phyloP scores from a whole-genome alignment of 2,329 filamentous ascomycete species.

The Mycosphaerella sp. region DNA sequence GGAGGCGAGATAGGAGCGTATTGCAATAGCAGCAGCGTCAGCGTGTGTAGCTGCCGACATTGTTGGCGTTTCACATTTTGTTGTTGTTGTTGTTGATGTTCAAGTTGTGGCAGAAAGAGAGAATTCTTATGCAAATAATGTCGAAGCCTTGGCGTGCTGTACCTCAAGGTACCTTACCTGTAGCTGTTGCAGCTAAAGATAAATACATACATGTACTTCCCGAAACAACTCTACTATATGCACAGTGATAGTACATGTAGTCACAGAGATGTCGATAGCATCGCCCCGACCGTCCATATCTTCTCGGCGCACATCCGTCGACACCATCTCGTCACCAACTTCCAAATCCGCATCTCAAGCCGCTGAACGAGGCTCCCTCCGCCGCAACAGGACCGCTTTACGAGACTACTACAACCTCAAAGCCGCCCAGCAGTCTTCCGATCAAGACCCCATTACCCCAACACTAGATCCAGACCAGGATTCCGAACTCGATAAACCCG shows the following conservation, averaged over 20 bases:
- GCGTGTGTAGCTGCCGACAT: conserved; percentile 7
- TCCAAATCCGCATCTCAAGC: conserved; percentile 22
- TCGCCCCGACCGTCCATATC: conserved; percentile 58
- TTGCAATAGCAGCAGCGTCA: conserved; percentile 10
- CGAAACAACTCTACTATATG: neutral
- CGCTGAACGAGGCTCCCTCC: conserved; percentile 43
- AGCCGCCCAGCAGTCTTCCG: conserved; percentile 20
- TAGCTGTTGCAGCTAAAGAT: too few species aligned
- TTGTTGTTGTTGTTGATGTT: conserved; percentile 3
- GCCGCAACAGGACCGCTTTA: conserved; percentile 75
- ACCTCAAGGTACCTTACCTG: too few species aligned
- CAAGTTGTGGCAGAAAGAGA: conserved; percentile 1
- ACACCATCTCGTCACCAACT: conserved; percentile 45
- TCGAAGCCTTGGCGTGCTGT: neutral
- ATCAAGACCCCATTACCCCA: conserved; percentile 27
- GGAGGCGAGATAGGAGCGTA: conserved; percentile 15
- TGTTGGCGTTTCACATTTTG: conserved; percentile 12
- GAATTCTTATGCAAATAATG: neutral
- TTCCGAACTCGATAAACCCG: conserved; percentile 65
- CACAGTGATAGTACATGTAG: neutral
- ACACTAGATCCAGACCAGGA: conserved; percentile 52
- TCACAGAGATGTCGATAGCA: conserved; percentile 50
- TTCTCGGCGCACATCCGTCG: conserved; percentile 62
- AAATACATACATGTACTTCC: neutral
- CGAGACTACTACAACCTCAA: conserved; percentile 93